Evolutionary conservation across 352 stramenopile species (phyloP), one percentile per base, ranked within the genome.

Genomic region (Phytophthora niederhauseri): DNA sequence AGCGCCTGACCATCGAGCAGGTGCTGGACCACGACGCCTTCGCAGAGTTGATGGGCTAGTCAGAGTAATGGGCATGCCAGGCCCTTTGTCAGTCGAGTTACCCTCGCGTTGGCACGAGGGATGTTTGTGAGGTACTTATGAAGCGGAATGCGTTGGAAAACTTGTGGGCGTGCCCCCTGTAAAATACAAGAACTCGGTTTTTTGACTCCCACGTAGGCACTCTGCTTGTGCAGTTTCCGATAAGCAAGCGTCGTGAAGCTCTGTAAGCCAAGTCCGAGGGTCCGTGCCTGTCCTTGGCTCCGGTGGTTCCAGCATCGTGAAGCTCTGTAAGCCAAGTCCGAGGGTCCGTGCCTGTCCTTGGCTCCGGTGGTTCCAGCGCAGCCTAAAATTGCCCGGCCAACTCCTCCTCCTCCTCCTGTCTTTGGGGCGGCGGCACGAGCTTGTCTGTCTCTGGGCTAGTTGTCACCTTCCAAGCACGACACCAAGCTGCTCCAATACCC

Each of bases 1-100:
- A 71, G 55, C 66, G 76, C 0, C 63, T 75, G 19, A 72, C 63
- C 5, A 57, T 72, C 43, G 51, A 65, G n/a, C 68, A 72, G 46
- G 68, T 72, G 48, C 51, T 72, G 26, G 24, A 46, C 5, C 68
- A 75, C 38, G 57, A 53, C 3, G 63, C 63, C 15, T 65, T 75
- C 30, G 53, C 36, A 20, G 61, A 70, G 12, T 66, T 55, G 6
- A 19, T 65, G 55, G 55, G 24, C 6, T 65, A 65, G 38, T 15
- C 14, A 3, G 7, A 9, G 17, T 36, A 19, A 49, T 41, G 14
- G 14, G 41, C 41, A 22, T 19, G 15, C 0, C 17, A 24, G 41
- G 6, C 41, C 41, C 41, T 45, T 64, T 56, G 43, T 58, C 22
- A 53, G 22, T 51, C 1, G 15, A n/a, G 19, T 50, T n/a, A 31